These are phyloP conservation scores for Inga laurina DNA, from an alignment of 306 rosid genomes.

Conservation along the genomic window DNA sequence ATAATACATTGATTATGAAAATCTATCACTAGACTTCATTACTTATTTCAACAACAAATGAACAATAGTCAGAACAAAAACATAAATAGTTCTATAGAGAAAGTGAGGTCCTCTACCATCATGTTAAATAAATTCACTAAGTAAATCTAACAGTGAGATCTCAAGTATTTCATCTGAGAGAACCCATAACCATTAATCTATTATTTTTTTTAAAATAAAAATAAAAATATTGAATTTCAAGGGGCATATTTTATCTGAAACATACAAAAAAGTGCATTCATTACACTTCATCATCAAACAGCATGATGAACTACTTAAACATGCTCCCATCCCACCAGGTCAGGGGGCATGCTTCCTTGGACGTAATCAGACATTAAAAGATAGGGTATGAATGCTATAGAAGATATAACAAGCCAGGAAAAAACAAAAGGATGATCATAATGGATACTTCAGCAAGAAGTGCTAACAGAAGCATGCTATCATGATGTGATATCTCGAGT, in stretches of 20 bases:
- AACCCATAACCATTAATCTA: not conserved
- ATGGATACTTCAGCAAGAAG: not conserved
- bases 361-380: not conserved
- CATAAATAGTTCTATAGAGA: not conserved
- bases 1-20: slow-evolving; percentile 8
- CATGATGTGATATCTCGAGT: not conserved
- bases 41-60: slow-evolving; percentile 18
- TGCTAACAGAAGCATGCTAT: not conserved
- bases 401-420: slow-evolving; percentile 5
- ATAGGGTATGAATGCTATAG: not conserved
- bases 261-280: not conserved
- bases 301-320: not conserved
- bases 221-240: not conserved
- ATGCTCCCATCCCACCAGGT: not conserved
- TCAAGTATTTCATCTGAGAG: not conserved
- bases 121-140: slow-evolving; percentile 1
- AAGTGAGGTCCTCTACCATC: slow-evolving; percentile 19
- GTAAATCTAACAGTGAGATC: slow-evolving; percentile 1
- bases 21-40: slow-evolving; percentile 1
- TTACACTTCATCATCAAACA: slow-evolving; percentile 19
- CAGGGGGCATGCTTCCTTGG: not conserved
- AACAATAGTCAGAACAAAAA: slow-evolving; percentile 15
- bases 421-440: not conserved
- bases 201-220: not conserved
- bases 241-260: not conserved